Percentiles rank a stretch among this genome's conserved stretches.
phyloP scores from a whole-genome alignment of 768 basidiomycete genomes.

The Terana coerulea region DNA sequence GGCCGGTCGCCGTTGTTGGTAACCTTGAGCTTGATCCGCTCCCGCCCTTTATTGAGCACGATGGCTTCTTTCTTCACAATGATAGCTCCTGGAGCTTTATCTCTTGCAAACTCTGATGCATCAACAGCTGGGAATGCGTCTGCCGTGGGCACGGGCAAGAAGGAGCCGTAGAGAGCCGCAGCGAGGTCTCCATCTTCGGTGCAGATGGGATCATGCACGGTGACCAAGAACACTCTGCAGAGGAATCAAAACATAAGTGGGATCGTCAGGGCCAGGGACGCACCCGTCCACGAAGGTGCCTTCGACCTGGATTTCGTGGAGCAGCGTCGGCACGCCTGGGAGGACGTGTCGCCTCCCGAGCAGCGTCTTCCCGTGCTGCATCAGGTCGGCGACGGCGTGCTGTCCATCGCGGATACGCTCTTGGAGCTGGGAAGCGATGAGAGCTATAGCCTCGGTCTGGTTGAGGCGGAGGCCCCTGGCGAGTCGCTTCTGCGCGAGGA shows the following conservation, averaged over 20 bases:
- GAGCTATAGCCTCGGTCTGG: slow-evolving; percentile 79
- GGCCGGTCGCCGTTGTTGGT: slow-evolving; percentile 93
- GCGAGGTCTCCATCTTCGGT: slow-evolving; percentile 40
- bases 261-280: background rate
- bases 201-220: slow-evolving; percentile 93
- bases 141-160: slow-evolving; percentile 74
- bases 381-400: slow-evolving; percentile 84
- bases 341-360: slow-evolving; percentile 89
- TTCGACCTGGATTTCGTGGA: slow-evolving; percentile 92
- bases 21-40: slow-evolving; percentile 68
- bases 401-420: slow-evolving; percentile 91
- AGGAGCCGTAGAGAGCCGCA: slow-evolving; percentile 75
- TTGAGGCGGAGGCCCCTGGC: slow-evolving; percentile 91
- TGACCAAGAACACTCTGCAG: slow-evolving; percentile 86
- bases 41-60: slow-evolving; percentile 69
- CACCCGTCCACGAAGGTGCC: slow-evolving; percentile 89
- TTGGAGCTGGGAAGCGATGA: slow-evolving; percentile 90
- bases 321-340: slow-evolving; percentile 65
- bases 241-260: background rate
- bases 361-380: slow-evolving; percentile 87
- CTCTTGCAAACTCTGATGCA: slow-evolving; percentile 44
- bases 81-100: slow-evolving; percentile 71
- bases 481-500: slow-evolving; percentile 89
- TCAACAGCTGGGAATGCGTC: slow-evolving; percentile 60
- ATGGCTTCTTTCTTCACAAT: slow-evolving; percentile 64